Evolutionary conservation across 2,329 filamentous ascomycete species (phyloP).

Genomic region (Pseudogymnoascus sp.): DNA sequence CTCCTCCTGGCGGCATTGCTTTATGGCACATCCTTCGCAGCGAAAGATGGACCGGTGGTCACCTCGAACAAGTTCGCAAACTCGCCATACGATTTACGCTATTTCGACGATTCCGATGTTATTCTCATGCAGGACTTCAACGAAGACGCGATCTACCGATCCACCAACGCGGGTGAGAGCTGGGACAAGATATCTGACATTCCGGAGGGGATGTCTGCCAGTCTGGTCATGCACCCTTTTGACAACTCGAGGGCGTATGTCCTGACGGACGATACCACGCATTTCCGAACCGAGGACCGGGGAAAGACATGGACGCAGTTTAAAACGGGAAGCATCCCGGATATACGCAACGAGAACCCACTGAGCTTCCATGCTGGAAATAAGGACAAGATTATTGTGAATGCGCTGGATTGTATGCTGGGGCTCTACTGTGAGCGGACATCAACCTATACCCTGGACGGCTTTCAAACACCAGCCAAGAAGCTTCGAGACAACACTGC

Average conservation of each 20-base stretch:
- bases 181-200: slow-evolving; percentile 64
- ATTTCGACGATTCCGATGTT: slow-evolving; percentile 84
- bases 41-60: slow-evolving; percentile 50
- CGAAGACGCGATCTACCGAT: slow-evolving; percentile 63
- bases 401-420: slow-evolving; percentile 58
- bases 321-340: slow-evolving; percentile 50
- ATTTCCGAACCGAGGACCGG: slow-evolving; percentile 77
- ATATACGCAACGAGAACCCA: slow-evolving; percentile 36
- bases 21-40: slow-evolving; percentile 21
- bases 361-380: slow-evolving; percentile 79
- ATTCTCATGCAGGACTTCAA: slow-evolving; percentile 65
- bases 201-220: slow-evolving; percentile 52
- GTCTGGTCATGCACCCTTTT: slow-evolving; percentile 69
- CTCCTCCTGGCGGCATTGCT: slow-evolving; percentile 26
- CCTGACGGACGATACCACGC: slow-evolving; percentile 58
- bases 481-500: slow-evolving; percentile 59
- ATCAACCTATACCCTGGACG: slow-evolving; percentile 71
- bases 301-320: slow-evolving; percentile 78
- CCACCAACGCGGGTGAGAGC: slow-evolving; percentile 67
- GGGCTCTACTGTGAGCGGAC: slow-evolving; percentile 56
- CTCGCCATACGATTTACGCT: slow-evolving; percentile 64
- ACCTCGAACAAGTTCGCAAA: slow-evolving; percentile 57
- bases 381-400: slow-evolving; percentile 77
- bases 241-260: slow-evolving; percentile 75
- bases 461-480: slow-evolving; percentile 63